Base-by-base conservation (phyloP, 129 eudicot species). In the Heracleum sosnowskyi region DNA sequence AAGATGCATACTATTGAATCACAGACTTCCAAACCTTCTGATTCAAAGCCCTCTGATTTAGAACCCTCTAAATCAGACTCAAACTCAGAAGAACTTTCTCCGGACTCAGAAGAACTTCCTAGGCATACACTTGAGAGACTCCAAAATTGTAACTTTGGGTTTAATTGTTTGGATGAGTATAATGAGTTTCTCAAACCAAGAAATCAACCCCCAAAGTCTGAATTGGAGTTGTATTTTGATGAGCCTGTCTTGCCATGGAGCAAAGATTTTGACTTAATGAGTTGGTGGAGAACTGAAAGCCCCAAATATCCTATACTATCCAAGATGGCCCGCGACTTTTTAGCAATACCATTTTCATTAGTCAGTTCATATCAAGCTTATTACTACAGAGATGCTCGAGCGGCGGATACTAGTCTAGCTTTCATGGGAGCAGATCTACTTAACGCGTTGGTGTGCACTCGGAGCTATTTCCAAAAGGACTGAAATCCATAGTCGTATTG, bases 331-430 rank as follows among this genome's bases (percentile, higher is more conserved):
- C 85, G 81, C 18, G 88, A 81, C 69, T 2, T 81, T 64, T 57
- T 85, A 82, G 77, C 85, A n/a, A 82, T 85, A 69, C 88, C 81
- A n/a, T 9, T 82, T 11, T 85, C 88, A 3, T 41, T 81, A 74
- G 73, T 66, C 20, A 73, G 82, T 26, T 78, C 76, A 17, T 34
- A 44, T 49, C 77, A 74, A 18, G 82, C 86, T 13, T 83, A 62
- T 60, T 16, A 29, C 29, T 73, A 45, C 44, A 33, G 31, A 17
- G 79, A 78, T 31, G 46, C 28, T 24, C 64, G 82, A 42, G 29
- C 7, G 36, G 24, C 82, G 36, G 70, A 83, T 46, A 11, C 4
- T 1, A 35, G 29, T 18, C 37, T 42, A 51, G 7, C 34, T 39
- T 7, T 55, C 33, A n/a, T 28, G 24, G 74, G 47, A 17, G 29